phyloP scores from a whole-genome alignment of 2,329 filamentous ascomycete genomes.

The Lecanicillium sp. region DNA sequence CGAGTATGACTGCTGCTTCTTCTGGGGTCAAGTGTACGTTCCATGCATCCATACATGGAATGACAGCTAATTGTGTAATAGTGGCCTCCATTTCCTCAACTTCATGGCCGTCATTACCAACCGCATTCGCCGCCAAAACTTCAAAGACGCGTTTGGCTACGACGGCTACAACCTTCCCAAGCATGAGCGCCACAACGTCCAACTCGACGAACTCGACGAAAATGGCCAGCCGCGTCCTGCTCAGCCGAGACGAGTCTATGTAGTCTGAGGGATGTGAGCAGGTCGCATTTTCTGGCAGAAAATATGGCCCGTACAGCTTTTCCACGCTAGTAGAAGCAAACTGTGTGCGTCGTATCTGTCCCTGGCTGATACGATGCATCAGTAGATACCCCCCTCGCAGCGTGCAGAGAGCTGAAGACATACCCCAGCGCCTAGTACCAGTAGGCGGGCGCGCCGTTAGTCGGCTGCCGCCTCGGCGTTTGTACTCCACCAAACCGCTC shows the following conservation, averaged over 20 bases:
- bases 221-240: neutral
- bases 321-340: neutral
- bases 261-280: neutral
- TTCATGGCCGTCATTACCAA: neutral
- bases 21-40: neutral
- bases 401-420: slow-evolving; percentile 5
- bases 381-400: neutral
- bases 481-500: neutral
- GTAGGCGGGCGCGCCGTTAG: neutral
- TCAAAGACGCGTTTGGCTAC: neutral
- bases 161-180: neutral
- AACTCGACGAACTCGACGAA: neutral
- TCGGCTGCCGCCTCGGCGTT: slow-evolving; percentile 2
- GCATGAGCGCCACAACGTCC: neutral
- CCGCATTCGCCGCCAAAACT: neutral
- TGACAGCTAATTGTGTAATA: neutral
- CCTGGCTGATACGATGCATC: neutral
- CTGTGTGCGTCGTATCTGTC: neutral
- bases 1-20: neutral
- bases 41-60: neutral
- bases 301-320: too few relatives aligned
- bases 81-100: neutral
- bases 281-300: too few relatives aligned
- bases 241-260: neutral
- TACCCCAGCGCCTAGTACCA: slow-evolving; percentile 1